A percentile compares a stretch with the other conserved stretches of the same genome.
phyloP scores from a whole-genome alignment of 768 basidiomycete genomes.

The Mycena galericulata region DNA sequence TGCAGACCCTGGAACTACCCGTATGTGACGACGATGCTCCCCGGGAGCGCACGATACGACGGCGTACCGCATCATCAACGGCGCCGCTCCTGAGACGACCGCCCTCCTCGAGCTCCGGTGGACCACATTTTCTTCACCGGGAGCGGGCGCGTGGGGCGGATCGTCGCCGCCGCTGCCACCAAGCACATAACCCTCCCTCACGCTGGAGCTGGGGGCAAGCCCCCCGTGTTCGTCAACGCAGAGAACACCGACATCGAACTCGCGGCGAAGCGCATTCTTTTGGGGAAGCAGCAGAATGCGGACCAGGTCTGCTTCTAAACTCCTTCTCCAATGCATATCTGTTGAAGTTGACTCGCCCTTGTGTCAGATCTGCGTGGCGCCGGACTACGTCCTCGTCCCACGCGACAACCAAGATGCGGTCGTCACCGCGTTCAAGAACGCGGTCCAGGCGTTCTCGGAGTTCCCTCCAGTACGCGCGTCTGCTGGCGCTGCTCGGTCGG shows the following conservation, averaged over 20 bases:
- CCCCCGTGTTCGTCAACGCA: constrained; percentile 56
- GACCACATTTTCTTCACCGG: constrained; percentile 43
- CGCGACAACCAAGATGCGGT: constrained; percentile 55
- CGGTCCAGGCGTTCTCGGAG: no score
- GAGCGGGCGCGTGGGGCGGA: constrained; percentile 55
- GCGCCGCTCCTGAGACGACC: constrained; percentile 68
- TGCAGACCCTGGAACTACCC: constrained; percentile 79
- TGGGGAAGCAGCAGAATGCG: constrained; percentile 24
- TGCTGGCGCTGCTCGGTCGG: no score
- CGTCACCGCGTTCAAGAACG: constrained; percentile 54
- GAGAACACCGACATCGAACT: constrained; percentile 42
- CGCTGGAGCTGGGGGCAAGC: constrained; percentile 71
- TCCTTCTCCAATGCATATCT: no score
- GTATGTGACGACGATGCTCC: constrained; percentile 64
- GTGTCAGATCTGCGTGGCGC: constrained; percentile 61
- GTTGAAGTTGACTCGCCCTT: not conserved
- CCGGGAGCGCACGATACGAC: constrained; percentile 64
- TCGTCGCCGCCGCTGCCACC: constrained; percentile 64
- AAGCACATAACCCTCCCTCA: constrained; percentile 66
- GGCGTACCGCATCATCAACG: constrained; percentile 68
- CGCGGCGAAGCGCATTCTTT: constrained; percentile 26
- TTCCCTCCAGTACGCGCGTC: no score
- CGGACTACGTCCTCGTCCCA: no score
- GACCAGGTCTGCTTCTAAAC: constrained; percentile 6
- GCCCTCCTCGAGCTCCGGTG: constrained; percentile 61